Base-by-base conservation (phyloP, 768 basidiomycete genomes). In the Collybiopsis confluens region DNA sequence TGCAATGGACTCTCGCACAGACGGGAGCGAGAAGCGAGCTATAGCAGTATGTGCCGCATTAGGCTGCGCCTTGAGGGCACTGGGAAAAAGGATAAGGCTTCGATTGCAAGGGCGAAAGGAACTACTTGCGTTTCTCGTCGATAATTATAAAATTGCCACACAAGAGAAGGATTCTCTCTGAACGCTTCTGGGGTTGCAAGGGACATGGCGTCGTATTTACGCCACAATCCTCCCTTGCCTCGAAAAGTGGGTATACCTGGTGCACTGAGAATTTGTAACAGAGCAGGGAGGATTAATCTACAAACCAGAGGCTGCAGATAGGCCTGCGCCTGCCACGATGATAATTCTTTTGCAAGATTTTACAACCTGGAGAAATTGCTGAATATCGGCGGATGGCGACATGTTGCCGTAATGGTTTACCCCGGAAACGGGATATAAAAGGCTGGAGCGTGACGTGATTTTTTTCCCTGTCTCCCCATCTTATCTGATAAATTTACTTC, bases 81-180 rank as follows among this genome's bases (percentile, higher is more conserved):
- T 85, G 61, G n/a, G 53, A 23, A 36, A 44, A 33, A 21, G 35
- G 20, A 24, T 49, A 35, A 27, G 36, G n/a, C 6, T 15, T 15
- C 44, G n/a, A n/a, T n/a, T n/a, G n/a, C n/a, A n/a, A n/a, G n/a
- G n/a, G n/a, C n/a, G n/a, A n/a, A n/a, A 43, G 52, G 37, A 20
- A 33, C 36, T 27, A 44, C 61, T 55, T 45, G 80, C 80, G 62
- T 70, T 66, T 77, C 74, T 49, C 83, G 68, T 13, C 83, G 70
- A 52, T 80, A 78, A 57, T 85, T 83, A 58, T 84, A 86, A 61
- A 86, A 85, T 58, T 85, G 80, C 83, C 82, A 84, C 2, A 79
- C 76, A 2, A 73, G 65, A 11, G 73, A 75, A 0, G 80, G 82
- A 48, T 79, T 70, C 20, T 67, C 57, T 1, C 56, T 42, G 63